Evolutionary conservation across 208 protist species (phyloP).

Genomic region (Trypanosoma avium): DNA sequence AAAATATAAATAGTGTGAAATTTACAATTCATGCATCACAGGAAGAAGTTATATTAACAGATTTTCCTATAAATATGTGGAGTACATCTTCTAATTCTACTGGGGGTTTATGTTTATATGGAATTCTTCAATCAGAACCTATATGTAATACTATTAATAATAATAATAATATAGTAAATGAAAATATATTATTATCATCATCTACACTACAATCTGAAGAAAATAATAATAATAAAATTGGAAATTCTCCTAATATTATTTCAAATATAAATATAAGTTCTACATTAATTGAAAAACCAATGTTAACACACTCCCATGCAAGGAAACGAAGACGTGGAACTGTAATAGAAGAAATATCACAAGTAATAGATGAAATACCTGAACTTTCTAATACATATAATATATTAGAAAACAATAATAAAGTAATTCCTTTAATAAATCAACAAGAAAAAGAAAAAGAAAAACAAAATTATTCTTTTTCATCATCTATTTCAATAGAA

Average conservation of each 20-base stretch:
- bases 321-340: conserved; percentile 18
- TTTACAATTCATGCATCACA: conserved; percentile 29
- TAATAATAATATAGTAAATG: too few species aligned
- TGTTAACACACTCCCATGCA: neutral
- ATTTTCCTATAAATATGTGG: conserved; percentile 25
- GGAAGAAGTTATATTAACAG: conserved; percentile 20
- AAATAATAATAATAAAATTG: too few species aligned
- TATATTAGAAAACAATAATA: too few species aligned
- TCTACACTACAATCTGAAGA: too few species aligned
- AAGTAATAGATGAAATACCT: neutral
- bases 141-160: too few species aligned
- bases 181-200: too few species aligned
- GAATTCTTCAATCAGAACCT: conserved; percentile 1
- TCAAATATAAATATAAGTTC: too few species aligned
- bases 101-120: conserved; percentile 24
- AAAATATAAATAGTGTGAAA: neutral
- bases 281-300: too few species aligned
- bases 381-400: too few species aligned
- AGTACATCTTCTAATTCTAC: neutral
- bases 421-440: too few species aligned
- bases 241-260: neutral
- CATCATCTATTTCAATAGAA: conserved; percentile 7
- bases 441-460: too few species aligned
- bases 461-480: neutral
- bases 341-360: conserved; percentile 14